Percentiles rank a stretch among this genome's conserved stretches.
These are phyloP conservation scores for Pythium phragmiticola DNA, from an alignment of 352 stramenopile species.

Conservation along the genomic window DNA sequence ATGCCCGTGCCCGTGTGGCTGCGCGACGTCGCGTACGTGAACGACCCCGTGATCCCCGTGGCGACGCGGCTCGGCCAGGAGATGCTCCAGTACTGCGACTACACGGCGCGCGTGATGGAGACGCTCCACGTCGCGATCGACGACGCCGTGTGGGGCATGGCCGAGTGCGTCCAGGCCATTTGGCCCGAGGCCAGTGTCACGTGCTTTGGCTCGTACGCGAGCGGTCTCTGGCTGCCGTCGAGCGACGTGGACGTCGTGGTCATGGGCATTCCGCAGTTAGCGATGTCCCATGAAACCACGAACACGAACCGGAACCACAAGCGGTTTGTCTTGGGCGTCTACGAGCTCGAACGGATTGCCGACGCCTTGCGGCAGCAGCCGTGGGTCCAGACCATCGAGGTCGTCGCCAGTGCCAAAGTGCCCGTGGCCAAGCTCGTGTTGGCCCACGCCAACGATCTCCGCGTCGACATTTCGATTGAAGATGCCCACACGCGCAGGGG, in stretches of 20 bases:
- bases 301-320: constrained; percentile 28
- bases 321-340: constrained; percentile 45
- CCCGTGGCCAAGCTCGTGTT: constrained; percentile 84
- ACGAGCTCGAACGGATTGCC: constrained; percentile 62
- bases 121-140: constrained; percentile 58
- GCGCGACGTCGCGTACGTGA: constrained; percentile 27
- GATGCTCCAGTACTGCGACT: constrained; percentile 61
- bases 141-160: constrained; percentile 69
- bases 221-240: constrained; percentile 83
- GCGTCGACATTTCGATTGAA: constrained; percentile 90
- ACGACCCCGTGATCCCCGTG: constrained; percentile 37
- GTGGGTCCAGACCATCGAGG: constrained; percentile 80
- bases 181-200: constrained; percentile 73
- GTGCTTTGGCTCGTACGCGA: constrained; percentile 86
- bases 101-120: constrained; percentile 62
- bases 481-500: constrained; percentile 76
- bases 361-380: constrained; percentile 44
- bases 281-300: constrained; percentile 20
- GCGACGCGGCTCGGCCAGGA: constrained; percentile 53
- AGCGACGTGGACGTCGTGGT: constrained; percentile 90
- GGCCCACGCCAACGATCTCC: constrained; percentile 42
- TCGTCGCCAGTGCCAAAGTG: constrained; percentile 82
- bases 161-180: constrained; percentile 56
- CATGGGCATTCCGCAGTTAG: constrained; percentile 40
- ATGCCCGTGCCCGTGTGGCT: constrained; percentile 38